A percentile compares a stretch with the other conserved stretches of the same genome.
Evolutionary conservation across 2,329 filamentous ascomycete species (phyloP).

Genomic region (Ophiostoma novo-ulmi): DNA sequence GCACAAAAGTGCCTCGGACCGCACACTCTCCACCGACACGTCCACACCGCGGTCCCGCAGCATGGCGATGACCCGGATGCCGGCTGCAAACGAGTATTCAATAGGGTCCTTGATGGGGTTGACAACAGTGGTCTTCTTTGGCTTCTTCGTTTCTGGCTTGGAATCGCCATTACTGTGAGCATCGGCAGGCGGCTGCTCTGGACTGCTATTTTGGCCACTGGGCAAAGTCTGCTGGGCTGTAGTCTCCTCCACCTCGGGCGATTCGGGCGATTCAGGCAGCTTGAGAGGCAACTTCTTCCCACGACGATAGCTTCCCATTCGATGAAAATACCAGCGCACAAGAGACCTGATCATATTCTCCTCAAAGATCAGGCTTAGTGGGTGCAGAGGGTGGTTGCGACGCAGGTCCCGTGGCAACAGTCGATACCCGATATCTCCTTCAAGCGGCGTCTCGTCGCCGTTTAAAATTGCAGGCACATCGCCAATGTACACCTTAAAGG

Average conservation of each 20-base stretch:
- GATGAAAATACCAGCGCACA: constrained; percentile 41
- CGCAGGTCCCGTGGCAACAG: constrained; percentile 41
- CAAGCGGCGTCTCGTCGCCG: constrained; percentile 26
- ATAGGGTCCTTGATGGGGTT: not conserved
- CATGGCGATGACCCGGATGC: constrained; percentile 35
- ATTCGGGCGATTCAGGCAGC: not conserved
- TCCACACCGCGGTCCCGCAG: constrained; percentile 34
- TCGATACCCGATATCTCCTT: constrained; percentile 39
- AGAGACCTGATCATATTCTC: constrained; percentile 20
- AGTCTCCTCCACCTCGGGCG: not conserved
- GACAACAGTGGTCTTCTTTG: not conserved
- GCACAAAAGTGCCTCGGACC: constrained; percentile 31
- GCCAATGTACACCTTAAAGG: constrained; percentile 41
- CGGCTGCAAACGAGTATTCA: constrained; percentile 33
- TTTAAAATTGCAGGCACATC: constrained; percentile 39
- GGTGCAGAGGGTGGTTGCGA: constrained; percentile 41
- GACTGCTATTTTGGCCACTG: not conserved
- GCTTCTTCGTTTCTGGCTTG: not conserved
- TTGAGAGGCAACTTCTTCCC: constrained; percentile 7
- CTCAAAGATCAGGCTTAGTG: constrained; percentile 45
- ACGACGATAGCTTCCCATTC: constrained; percentile 31
- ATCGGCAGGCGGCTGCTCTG: not conserved
- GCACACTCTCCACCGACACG: constrained; percentile 29
- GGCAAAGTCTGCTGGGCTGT: not conserved
- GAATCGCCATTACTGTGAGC: not conserved